Evolutionary conservation across 2,329 filamentous ascomycete species (phyloP).

Genomic region (Emmonsiellopsis sp.): DNA sequence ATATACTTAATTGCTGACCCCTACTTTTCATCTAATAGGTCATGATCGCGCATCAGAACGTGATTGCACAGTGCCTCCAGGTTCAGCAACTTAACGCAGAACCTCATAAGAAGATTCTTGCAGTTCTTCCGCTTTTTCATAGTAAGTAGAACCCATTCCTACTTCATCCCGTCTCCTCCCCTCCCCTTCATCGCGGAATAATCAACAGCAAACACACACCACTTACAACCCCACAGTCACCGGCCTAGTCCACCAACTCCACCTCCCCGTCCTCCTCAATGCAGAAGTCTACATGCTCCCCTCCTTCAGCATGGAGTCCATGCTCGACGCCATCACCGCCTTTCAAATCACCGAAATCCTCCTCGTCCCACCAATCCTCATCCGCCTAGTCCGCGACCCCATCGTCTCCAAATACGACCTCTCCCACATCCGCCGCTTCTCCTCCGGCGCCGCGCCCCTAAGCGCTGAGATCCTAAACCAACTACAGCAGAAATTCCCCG

Average conservation of each 20-base stretch:
- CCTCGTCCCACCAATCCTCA: constrained; percentile 52
- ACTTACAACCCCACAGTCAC: constrained; percentile 30
- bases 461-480: constrained; percentile 48
- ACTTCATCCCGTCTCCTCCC: neutral
- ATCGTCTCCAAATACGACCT: constrained; percentile 42
- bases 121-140: constrained; percentile 52
- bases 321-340: constrained; percentile 44
- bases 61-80: constrained; percentile 54
- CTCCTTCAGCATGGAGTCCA: constrained; percentile 50
- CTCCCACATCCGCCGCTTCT: constrained; percentile 45
- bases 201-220: neutral
- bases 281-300: constrained; percentile 57
- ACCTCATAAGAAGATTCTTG: constrained; percentile 43
- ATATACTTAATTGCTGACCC: constrained; percentile 1
- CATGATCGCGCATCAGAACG: constrained; percentile 46
- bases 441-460: constrained; percentile 52
- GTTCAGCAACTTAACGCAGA: constrained; percentile 43
- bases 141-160: constrained; percentile 18
- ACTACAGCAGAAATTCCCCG: constrained; percentile 47
- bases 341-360: constrained; percentile 48
- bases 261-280: constrained; percentile 54
- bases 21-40: constrained; percentile 21
- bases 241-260: constrained; percentile 53
- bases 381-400: constrained; percentile 48
- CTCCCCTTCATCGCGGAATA: too few species aligned